A percentile compares a stretch with the other conserved stretches of the same genome.
These are phyloP conservation scores for Barnettozyma siamensis DNA, from an alignment of 805 yeast genomes.

Conservation along the genomic window DNA sequence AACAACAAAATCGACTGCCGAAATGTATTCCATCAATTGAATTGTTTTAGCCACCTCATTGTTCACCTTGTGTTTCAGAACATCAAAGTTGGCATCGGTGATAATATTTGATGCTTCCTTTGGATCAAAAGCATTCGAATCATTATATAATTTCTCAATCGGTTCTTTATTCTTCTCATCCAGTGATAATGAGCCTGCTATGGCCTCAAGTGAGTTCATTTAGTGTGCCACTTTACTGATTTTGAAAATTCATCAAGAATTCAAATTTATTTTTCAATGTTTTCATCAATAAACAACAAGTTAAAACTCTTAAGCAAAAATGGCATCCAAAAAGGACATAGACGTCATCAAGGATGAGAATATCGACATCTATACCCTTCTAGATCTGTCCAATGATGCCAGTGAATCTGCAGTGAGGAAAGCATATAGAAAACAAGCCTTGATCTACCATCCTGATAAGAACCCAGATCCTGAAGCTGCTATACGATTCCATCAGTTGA, in stretches of 20 bases:
- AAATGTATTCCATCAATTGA: slow-evolving; percentile 1
- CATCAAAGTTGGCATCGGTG: neutral
- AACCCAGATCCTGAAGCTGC: slow-evolving; percentile 81
- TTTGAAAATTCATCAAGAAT: too few species aligned
- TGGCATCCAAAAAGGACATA: slow-evolving; percentile 19
- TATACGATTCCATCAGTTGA: slow-evolving; percentile 82
- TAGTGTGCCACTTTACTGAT: too few species aligned
- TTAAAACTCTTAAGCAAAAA: neutral
- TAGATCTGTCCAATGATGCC: slow-evolving; percentile 61
- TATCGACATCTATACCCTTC: slow-evolving; percentile 45
- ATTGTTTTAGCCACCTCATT: slow-evolving; percentile 6
- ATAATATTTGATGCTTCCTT: neutral
- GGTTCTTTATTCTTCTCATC: neutral
- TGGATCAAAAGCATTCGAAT: neutral
- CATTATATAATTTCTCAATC: neutral
- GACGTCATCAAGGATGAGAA: slow-evolving; percentile 13
- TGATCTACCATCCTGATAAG: slow-evolving; percentile 79
- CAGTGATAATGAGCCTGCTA: neutral
- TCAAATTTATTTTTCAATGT: too few species aligned
- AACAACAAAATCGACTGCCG: slow-evolving; percentile 1
- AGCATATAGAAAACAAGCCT: slow-evolving; percentile 74
- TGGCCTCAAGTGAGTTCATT: neutral
- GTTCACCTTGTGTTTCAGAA: slow-evolving; percentile 2
- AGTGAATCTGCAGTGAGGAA: slow-evolving; percentile 61
- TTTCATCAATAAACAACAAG: neutral